Evolutionary conservation across 345 rosid genomes (phyloP), one percentile per base, ranked within the genome.

Genomic region (Bruguiera sexangula): DNA sequence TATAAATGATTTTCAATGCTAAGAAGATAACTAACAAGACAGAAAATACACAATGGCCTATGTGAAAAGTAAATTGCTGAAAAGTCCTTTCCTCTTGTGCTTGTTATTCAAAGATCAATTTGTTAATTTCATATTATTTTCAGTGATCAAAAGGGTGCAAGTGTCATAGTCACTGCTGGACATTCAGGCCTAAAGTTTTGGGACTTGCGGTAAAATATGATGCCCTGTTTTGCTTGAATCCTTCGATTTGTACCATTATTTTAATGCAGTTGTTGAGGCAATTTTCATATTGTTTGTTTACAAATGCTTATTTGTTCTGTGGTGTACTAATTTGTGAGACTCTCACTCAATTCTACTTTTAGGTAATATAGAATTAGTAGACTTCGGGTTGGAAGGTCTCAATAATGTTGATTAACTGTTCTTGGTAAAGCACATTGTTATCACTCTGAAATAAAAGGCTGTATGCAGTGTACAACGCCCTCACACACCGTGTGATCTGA

Each of bases 101-200:
- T 71, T 56, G 20, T 37, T 37, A 58, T 75, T 62, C 24, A 69
- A 62, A 69, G 30, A 8, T 76, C 34, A 36, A 66, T 32, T 26
- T 70, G n/a, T 31, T 67, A 36, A 69, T 62, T 53, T 68, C 63
- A 27, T 27, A 62, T 57, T 62, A 52, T 68, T 76, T 82, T 62
- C 85, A 95, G 97, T 77, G 92, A 81, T 76, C 70, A 67, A 55
- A 96, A 82, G 76, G 81, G 84, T 70, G 76, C 71, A 79, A 90
- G 87, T 82, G 72, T 92, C 36, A 73, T 95, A 76, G 78, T 84
- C 51, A 95, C 90, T 51, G 96, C 93, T 67, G 99, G 97, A 69
- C 93, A 88, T 78, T 88, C 84, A 76, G 92, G 89, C 66, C 75
- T 88, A 24, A 95, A 95, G 82, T 92, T 95, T 79, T 90, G 96